Evolutionary conservation across 768 basidiomycete species (phyloP), one percentile per base, ranked within the genome.

Genomic region (Chalciporus sphaerocephalus): DNA sequence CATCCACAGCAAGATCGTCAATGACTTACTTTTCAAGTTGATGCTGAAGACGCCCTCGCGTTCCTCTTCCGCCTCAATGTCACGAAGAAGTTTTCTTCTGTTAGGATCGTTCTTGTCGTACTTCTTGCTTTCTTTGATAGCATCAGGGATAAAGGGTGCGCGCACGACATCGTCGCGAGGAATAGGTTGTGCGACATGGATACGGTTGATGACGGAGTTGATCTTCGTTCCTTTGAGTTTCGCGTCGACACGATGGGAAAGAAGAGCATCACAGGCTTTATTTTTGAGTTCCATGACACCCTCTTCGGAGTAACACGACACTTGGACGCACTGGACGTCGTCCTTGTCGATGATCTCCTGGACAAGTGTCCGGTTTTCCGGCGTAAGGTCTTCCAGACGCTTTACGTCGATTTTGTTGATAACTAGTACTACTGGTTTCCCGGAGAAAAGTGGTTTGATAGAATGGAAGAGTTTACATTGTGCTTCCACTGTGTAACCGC

Each of bases 401-500:
- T 74, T 87, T 47, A 98, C 84, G 62, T 99, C 96, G 56, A 93
- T 85, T 78, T 99, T 99, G 81, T 99, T 99, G 68, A 97, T 84
- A 57, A 97, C 94, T 27, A 99, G 83, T 47, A 99, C 58, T 37
- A 86, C 89, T 33, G 94, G 95, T 69, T 98, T 98, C 65, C 86
- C 87, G 42, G 77, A 74, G 69, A 99, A 99, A 38, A 99, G 80
- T 30, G 96, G 96, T 69, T 97, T 97, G 73, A 99, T 97, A 40
- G 96, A 98, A 67, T 97, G 90, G 82, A 94, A 98, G 53, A 98
- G 83, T 75, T 96, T 89, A 77, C 93, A 96, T 78, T 94, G 93
- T 34, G 95, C 96, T 69, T 96, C 96, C 50, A 98, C 78, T 5
- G 88, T 83, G 72, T 96, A 99, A 10, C 96, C 96, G 68, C 96